Conservation (phyloP, 495 filamentous ascomycete genomes). For the Penicillium subrubescens region DNA sequence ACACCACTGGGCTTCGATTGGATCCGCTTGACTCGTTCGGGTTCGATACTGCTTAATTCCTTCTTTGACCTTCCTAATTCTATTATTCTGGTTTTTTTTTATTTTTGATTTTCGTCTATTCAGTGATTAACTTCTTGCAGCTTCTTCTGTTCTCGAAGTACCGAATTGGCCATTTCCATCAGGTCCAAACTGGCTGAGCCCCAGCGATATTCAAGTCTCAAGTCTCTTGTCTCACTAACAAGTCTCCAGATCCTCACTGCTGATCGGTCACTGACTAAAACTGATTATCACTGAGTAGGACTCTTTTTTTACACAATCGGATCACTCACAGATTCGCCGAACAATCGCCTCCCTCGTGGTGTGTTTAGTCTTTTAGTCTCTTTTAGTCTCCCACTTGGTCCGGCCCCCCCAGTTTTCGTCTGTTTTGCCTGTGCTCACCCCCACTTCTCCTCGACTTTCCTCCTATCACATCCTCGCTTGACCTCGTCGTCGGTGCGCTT, state of each 20-base stretch:
- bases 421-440: not conserved
- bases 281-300: not conserved
- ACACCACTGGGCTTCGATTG: not conserved
- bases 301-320: not conserved
- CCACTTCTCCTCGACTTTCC: conserved; percentile 1
- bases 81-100: not conserved
- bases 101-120: too few relatives aligned
- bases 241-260: not conserved
- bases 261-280: not conserved
- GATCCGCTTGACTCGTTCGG: not conserved
- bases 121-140: not conserved
- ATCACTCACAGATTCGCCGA: not conserved
- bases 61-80: conserved; percentile 1
- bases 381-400: not conserved
- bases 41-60: not conserved
- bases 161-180: not conserved
- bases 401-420: not conserved
- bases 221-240: not conserved
- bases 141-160: not conserved
- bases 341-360: not conserved
- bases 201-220: not conserved
- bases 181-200: not conserved
- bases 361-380: not conserved
- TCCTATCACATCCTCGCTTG: conserved; percentile 8
- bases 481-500: not conserved